phyloP scores from a whole-genome alignment of 345 rosid species.

The Pistacia integerrima region DNA sequence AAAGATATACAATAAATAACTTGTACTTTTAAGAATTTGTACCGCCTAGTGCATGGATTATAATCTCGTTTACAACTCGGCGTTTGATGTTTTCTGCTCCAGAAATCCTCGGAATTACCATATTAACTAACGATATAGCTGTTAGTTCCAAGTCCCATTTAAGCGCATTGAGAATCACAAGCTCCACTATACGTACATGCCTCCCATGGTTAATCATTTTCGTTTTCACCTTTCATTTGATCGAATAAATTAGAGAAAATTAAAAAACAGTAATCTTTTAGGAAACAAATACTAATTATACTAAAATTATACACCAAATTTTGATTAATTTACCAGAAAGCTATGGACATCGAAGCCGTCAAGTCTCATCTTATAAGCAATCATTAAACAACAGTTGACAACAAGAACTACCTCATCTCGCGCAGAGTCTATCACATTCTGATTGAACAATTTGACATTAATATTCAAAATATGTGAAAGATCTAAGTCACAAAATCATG shows the following conservation, averaged over 20 bases:
- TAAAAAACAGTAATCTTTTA: background rate
- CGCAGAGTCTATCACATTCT: background rate
- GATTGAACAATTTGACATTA: background rate
- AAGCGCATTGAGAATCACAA: slow-evolving; percentile 1
- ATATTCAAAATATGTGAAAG: background rate
- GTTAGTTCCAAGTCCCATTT: background rate
- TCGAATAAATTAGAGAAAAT: background rate
- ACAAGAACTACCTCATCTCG: background rate
- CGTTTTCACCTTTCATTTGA: background rate
- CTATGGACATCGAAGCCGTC: background rate
- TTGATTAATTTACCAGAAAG: slow-evolving; percentile 10
- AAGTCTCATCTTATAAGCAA: background rate
- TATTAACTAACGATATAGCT: background rate
- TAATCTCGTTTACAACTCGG: background rate
- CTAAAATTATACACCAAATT: no score
- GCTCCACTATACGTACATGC: background rate
- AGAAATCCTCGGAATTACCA: background rate
- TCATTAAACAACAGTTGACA: background rate
- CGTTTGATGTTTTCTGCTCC: background rate
- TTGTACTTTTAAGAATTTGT: no score
- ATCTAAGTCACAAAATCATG: background rate
- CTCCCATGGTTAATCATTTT: background rate
- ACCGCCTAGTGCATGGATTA: background rate
- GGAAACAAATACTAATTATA: no score
- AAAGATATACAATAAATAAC: no score